phyloP scores from a whole-genome alignment of 2,329 filamentous ascomycete genomes.

The Cladosporium austrohemisphaericum region DNA sequence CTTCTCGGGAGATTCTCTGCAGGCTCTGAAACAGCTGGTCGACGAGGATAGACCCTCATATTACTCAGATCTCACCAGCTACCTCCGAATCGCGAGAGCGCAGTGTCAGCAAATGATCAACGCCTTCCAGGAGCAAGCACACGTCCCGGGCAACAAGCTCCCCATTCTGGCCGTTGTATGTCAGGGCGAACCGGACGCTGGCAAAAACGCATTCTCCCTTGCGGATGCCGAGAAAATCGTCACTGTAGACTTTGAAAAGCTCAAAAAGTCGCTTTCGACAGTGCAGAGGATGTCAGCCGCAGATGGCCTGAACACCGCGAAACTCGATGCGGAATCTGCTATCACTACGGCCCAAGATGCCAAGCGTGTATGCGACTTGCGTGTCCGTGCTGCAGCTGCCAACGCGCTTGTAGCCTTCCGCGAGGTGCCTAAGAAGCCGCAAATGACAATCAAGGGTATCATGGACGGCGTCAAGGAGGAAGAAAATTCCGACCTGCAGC shows the following conservation, averaged over 20 bases:
- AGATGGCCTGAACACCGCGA: slow-evolving; percentile 74
- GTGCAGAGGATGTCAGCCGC: slow-evolving; percentile 81
- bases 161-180: slow-evolving; percentile 85
- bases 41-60: slow-evolving; percentile 75
- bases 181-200: slow-evolving; percentile 87
- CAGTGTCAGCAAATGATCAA: slow-evolving; percentile 89
- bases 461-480: slow-evolving; percentile 98
- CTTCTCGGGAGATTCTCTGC: slow-evolving; percentile 51
- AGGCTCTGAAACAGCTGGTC: slow-evolving; percentile 68
- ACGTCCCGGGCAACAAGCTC: slow-evolving; percentile 69
- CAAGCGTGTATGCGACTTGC: slow-evolving; percentile 78
- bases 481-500: slow-evolving; percentile 84
- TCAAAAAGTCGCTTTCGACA: slow-evolving; percentile 85
- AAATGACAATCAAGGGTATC: slow-evolving; percentile 86
- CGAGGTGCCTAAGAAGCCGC: slow-evolving; percentile 87
- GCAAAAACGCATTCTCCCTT: slow-evolving; percentile 87
- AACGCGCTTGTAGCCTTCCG: slow-evolving; percentile 85
- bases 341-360: slow-evolving; percentile 75
- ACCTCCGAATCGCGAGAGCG: slow-evolving; percentile 80
- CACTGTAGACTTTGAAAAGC: slow-evolving; percentile 75
- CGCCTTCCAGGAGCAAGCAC: slow-evolving; percentile 86
- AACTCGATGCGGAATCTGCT: slow-evolving; percentile 63
- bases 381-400: slow-evolving; percentile 81
- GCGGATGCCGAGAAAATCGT: slow-evolving; percentile 84
- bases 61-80: slow-evolving; percentile 88